Evolutionary conservation across 192 early-diverging fungal genomes (phyloP), one percentile per base, ranked within the genome.

Genomic region (Backusella morwellensis): DNA sequence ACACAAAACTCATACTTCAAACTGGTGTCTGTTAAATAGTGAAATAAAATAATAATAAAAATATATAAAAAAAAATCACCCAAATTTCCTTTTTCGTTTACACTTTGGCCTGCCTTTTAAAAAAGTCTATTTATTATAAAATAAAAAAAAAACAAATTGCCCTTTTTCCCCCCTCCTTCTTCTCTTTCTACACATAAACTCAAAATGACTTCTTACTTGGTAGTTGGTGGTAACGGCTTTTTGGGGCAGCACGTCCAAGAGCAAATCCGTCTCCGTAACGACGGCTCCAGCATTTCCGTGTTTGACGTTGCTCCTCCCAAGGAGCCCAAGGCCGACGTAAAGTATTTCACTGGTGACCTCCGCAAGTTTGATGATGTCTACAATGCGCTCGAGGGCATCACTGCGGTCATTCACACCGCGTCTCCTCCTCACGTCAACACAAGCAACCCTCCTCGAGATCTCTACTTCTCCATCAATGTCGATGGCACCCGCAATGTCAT

Each of bases 141-240:
- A n/a, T n/a, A n/a, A 54, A 54, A 6, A 26, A 56, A 56, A 59
- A 26, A 59, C 21, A 59, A 59, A 56, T 59, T 59, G n/a, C 56
- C 21, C 23, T 26, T 12, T 63, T 17, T 47, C 72, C 11, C 12
- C 36, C 54, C 19, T 70, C 26, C 19, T 70, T 56, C 23, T 70
- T 52, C 68, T 19, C 68, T 70, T 70, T 6, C 26, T 19, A 8
- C 3, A 4, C 2, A 26, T 19, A 19, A 66, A 23, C 1, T 3
- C 11, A 23, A 32, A n/a, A 77, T 77, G 75, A 40, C 80, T 23
- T 71, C 73, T 17, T 93, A 90, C 72, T 83, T 97, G 0, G 89
- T 97, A 36, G 92, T 95, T 67, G 95, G 96, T 50, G 94, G 96
- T 70, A 91, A 95, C 77, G 94, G 95, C 7, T 97, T 97, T 83